These are phyloP conservation scores for Solanum acaule DNA, from an alignment of 257 asterid species.

Conservation along the genomic window DNA sequence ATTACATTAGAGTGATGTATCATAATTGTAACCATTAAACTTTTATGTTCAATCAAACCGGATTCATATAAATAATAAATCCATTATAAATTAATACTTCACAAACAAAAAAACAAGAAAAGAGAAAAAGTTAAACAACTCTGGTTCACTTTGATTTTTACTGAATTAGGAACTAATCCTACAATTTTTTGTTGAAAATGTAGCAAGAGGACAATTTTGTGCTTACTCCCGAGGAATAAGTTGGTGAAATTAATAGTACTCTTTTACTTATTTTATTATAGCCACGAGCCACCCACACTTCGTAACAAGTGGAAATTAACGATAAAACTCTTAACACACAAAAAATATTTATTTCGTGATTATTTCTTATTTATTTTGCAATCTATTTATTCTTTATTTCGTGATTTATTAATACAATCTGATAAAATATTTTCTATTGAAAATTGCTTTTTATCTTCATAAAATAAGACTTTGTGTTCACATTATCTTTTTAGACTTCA, in stretches of 20 bases:
- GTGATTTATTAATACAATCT: neutral
- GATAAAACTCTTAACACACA: neutral
- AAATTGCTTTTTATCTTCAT: neutral
- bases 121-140: neutral
- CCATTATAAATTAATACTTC: neutral
- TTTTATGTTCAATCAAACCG: no score
- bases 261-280: neutral
- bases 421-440: neutral
- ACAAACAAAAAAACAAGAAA: neutral
- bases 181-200: neutral
- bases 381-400: neutral
- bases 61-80: no score
- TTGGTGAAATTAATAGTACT: neutral
- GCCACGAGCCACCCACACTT: neutral
- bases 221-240: neutral
- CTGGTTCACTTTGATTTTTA: neutral
- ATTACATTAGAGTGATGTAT: no score
- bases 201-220: neutral
- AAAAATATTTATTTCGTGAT: no score
- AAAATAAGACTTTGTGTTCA: neutral
- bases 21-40: no score
- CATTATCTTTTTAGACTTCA: neutral
- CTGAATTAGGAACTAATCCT: neutral
- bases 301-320: neutral
- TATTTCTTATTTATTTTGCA: neutral